phyloP scores from a whole-genome alignment of 2,329 filamentous ascomycete species.

The Celoporthe dispersa region DNA sequence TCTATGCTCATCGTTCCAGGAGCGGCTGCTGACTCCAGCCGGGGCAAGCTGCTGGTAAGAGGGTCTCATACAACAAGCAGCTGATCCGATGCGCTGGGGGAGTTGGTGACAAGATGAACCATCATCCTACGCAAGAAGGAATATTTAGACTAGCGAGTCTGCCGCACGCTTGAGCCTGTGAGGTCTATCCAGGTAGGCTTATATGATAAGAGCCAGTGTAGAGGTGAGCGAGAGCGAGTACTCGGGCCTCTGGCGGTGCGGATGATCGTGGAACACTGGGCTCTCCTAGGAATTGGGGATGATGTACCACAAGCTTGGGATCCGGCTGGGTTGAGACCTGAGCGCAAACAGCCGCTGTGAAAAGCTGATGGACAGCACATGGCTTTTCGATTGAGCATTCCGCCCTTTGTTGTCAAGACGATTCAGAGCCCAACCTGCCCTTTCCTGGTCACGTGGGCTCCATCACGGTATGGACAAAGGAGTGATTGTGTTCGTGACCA shows the following conservation, averaged over 20 bases:
- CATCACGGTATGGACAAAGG: not conserved
- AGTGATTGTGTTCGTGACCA: constrained; percentile 12
- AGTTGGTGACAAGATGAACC: no score
- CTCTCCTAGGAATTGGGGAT: not conserved
- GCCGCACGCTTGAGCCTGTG: not conserved
- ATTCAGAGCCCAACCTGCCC: not conserved
- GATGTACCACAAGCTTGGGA: not conserved
- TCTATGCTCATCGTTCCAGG: no score
- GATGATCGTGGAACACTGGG: not conserved
- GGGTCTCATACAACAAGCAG: no score
- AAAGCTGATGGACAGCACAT: not conserved
- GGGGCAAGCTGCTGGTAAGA: no score
- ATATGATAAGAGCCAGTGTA: no score
- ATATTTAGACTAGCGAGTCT: no score
- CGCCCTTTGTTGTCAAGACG: not conserved
- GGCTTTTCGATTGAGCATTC: not conserved
- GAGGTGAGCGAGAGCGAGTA: not conserved
- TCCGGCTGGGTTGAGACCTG: not conserved
- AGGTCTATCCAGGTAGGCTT: not conserved
- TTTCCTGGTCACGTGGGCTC: not conserved
- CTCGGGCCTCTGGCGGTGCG: not conserved
- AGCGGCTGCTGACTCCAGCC: no score
- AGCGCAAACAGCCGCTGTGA: not conserved
- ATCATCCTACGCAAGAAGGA: no score
- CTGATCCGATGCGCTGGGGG: no score